A percentile compares a stretch with the other conserved stretches of the same genome.
Conservation (phyloP, 1,284 basidiomycete genomes). For the Cutaneotrichosporon sp. region DNA sequence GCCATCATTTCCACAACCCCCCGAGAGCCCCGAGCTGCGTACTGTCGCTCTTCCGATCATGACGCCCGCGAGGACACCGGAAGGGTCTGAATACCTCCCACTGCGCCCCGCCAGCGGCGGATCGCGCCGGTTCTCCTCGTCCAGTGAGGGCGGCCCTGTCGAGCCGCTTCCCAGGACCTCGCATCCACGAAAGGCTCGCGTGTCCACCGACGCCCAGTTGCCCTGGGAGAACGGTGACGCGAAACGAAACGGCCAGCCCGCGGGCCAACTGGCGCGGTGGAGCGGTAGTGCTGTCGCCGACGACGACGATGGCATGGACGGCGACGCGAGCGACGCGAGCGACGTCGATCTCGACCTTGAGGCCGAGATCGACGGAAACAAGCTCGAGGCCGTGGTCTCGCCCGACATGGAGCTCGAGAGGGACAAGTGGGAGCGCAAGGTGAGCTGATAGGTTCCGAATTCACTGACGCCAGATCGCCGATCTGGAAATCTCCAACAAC, state of each 20-base stretch:
- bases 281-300: neutral
- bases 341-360: constrained; percentile 1
- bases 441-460: constrained; percentile 9
- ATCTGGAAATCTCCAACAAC: constrained; percentile 46
- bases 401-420: constrained; percentile 20
- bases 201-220: neutral
- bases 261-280: neutral
- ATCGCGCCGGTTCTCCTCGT: neutral
- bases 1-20: constrained; percentile 14
- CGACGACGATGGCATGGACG: neutral
- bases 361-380: constrained; percentile 7
- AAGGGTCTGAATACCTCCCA: neutral
- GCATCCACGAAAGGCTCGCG: too few relatives aligned
- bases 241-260: too few relatives aligned
- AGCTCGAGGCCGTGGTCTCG: constrained; percentile 5
- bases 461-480: constrained; percentile 33
- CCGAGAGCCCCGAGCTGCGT: constrained; percentile 31
- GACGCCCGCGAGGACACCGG: constrained; percentile 21
- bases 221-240: neutral
- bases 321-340: neutral
- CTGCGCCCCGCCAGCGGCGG: neutral
- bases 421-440: constrained; percentile 42
- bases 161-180: too few relatives aligned
- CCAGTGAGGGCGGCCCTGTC: neutral
- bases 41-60: constrained; percentile 31